Evolutionary conservation across 2,329 filamentous ascomycete genomes (phyloP), one percentile per base, ranked within the genome.

Genomic region (Tolypocladium guangdongense): DNA sequence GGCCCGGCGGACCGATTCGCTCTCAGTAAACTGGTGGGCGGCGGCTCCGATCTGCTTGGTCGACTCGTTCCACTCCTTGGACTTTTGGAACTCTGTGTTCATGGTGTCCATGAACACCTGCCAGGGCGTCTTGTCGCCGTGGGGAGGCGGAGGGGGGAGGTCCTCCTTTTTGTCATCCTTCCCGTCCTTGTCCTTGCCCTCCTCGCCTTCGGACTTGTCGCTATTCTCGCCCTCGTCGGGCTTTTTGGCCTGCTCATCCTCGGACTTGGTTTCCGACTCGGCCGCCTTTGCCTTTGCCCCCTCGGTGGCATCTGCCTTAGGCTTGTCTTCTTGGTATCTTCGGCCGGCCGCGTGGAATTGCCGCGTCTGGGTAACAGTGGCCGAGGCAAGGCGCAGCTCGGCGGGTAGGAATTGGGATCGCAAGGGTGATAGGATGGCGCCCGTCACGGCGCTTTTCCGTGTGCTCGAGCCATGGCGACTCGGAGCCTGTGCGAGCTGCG

Each of bases 91-190:
- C 72, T 99, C 93, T 54, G 78, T 80, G 69, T 89, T 83, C 72
- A 99, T 82, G n/a, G 93, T 99, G 67, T 99, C 93, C 65, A 89
- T 89, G 75, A 99, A 99, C 35, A 99, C 93, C 69, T 97, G 90
- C 91, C 93, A 97, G 52, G 93, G 93, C 3, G 92, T 93, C 78
- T 99, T 99, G 74, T 96, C 90, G 56, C 93, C 93, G 66, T 99
- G 93, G 22, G 91, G 92, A n/a, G 93, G 92, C 16, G 91, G 92
- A 24, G 92, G 89, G 14, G 91, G 86, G 32, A 82, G 71, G 56
- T 90, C 82, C 62, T 88, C 82, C 66, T 84, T 78, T 67, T 85
- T 78, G 56, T 79, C 71, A 58, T 82, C 74, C 63, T 82, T 74
- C 54, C 78, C 73, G 50, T 78, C 72, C 46, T 79, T 73, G 48